Percentiles rank a stretch among this genome's conserved stretches.
These are phyloP conservation scores for Glycine latifolia DNA, from an alignment of 306 rosid species.

Conservation along the genomic window DNA sequence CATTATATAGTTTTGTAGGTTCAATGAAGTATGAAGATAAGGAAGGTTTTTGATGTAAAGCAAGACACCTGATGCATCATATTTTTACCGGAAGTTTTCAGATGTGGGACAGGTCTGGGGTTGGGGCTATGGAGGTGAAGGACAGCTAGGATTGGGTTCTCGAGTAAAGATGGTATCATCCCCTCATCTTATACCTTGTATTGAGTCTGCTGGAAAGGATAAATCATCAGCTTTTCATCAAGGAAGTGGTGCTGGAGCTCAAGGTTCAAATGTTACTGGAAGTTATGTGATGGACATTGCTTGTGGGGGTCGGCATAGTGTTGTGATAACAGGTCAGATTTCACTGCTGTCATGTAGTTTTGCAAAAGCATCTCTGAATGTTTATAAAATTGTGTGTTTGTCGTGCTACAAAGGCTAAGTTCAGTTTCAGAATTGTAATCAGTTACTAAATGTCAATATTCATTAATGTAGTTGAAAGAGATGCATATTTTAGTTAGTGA, in stretches of 20 bases:
- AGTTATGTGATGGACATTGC: conserved; percentile 79
- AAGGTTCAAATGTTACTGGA: conserved; percentile 67
- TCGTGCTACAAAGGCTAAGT: neutral
- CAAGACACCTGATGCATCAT: conserved; percentile 84
- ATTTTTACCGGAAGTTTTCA: conserved; percentile 86
- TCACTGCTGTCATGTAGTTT: conserved; percentile 2
- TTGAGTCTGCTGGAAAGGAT: conserved; percentile 69
- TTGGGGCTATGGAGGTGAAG: conserved; percentile 99
- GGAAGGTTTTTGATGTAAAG: conserved; percentile 89
- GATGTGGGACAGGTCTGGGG: conserved; percentile 99
- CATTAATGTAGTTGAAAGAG: neutral
- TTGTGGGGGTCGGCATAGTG: conserved; percentile 96
- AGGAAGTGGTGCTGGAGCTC: conserved; percentile 52
- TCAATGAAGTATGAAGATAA: conserved; percentile 78
- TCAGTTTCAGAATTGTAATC: conserved; percentile 31
- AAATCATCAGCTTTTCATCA: conserved; percentile 54
- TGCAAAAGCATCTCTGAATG: conserved; percentile 7
- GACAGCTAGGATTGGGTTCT: conserved; percentile 96
- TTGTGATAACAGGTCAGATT: conserved; percentile 77
- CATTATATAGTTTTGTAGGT: conserved; percentile 89
- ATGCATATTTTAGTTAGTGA: neutral
- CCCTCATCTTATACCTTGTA: conserved; percentile 82
- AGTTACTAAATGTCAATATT: neutral
- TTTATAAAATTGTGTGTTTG: neutral
- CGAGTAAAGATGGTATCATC: conserved; percentile 87